phyloP scores from a whole-genome alignment of 257 asterid genomes.

The Verbena officinalis region DNA sequence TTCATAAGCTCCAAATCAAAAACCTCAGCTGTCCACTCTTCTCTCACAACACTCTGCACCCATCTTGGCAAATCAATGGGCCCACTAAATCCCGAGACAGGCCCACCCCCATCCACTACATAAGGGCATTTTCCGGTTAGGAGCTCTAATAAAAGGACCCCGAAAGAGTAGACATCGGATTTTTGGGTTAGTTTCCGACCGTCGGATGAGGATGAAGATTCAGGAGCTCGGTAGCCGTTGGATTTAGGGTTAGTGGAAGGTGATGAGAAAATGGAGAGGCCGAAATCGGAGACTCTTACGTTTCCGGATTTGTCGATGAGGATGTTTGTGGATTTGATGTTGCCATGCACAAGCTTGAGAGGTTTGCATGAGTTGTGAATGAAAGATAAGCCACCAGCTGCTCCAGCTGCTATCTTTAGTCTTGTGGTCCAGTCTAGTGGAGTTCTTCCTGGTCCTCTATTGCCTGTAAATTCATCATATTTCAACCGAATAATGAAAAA shows the following conservation, averaged over 20 bases:
- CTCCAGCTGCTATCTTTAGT: constrained; percentile 77
- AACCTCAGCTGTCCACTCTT: constrained; percentile 99
- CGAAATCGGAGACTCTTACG: constrained; percentile 75
- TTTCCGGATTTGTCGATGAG: constrained; percentile 67
- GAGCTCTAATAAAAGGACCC: constrained; percentile 82
- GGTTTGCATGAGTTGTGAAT: constrained; percentile 72
- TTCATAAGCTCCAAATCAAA: constrained; percentile 99
- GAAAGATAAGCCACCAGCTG: constrained; percentile 78
- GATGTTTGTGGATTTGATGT: constrained; percentile 86
- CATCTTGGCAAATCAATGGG: constrained; percentile 86
- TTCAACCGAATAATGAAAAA: background rate
- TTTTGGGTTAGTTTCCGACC: constrained; percentile 65
- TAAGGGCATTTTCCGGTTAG: constrained; percentile 89
- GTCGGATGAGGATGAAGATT: constrained; percentile 51
- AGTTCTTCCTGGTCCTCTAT: constrained; percentile 93
- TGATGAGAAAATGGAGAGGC: constrained; percentile 65
- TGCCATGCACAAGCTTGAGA: constrained; percentile 76
- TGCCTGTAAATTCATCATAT: constrained; percentile 50
- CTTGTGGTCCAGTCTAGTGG: constrained; percentile 95
- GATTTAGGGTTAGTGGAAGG: constrained; percentile 56
- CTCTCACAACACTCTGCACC: constrained; percentile 97
- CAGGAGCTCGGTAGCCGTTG: constrained; percentile 89
- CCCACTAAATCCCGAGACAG: constrained; percentile 54
- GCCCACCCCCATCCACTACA: constrained; percentile 45
- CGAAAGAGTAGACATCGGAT: constrained; percentile 82